Evolutionary conservation across 2,329 filamentous ascomycete species (phyloP).

Genomic region (Aspergillus latus): DNA sequence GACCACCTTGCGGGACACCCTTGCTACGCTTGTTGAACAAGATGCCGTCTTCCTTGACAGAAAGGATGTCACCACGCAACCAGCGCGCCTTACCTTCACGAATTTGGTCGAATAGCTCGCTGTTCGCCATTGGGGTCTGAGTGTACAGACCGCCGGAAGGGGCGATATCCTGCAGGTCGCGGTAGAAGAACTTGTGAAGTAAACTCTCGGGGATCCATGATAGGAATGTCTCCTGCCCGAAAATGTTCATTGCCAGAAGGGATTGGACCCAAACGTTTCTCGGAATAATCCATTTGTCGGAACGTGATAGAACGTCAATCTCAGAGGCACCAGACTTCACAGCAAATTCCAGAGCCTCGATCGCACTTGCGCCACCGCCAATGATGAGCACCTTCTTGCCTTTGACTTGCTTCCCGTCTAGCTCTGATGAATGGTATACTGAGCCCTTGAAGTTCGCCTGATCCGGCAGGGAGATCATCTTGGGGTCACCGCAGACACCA

Average conservation of each 20-base stretch:
- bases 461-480: conserved; percentile 68
- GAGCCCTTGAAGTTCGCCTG: conserved; percentile 70
- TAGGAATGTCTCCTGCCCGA: conserved; percentile 73
- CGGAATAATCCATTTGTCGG: conserved; percentile 85
- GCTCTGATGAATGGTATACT: conserved; percentile 71
- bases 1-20: conserved; percentile 74
- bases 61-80: conserved; percentile 76
- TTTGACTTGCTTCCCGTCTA: conserved; percentile 70
- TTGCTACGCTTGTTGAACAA: conserved; percentile 68
- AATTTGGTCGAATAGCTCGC: conserved; percentile 73
- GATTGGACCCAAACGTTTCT: conserved; percentile 72
- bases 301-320: conserved; percentile 71
- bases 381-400: conserved; percentile 75
- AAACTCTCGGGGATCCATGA: conserved; percentile 77
- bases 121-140: conserved; percentile 85
- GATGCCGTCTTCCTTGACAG: conserved; percentile 64
- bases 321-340: conserved; percentile 64
- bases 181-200: conserved; percentile 76
- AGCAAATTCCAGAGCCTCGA: conserved; percentile 80
- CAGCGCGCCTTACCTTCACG: conserved; percentile 71
- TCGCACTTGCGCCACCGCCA: conserved; percentile 73
- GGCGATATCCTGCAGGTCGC: conserved; percentile 72
- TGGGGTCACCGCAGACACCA: conserved; percentile 76
- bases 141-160: conserved; percentile 73
- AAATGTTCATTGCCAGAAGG: conserved; percentile 73